Evolutionary conservation across 148 eudicot genomes (phyloP), one percentile per base, ranked within the genome.

Genomic region (Pouteria glomerata): DNA sequence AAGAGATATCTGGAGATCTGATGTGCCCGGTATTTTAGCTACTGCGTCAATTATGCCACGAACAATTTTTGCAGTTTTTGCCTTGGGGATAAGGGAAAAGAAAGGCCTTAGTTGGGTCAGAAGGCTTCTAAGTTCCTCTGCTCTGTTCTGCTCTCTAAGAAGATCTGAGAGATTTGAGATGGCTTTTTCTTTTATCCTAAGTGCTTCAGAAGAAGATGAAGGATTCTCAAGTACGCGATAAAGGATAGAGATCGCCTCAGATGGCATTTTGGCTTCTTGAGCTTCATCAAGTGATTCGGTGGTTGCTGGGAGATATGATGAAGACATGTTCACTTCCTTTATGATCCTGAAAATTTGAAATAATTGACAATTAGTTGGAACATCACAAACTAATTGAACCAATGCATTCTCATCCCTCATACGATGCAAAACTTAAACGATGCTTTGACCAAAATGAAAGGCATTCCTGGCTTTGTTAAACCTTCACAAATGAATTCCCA

Each of bases 11-110:
- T 77, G 84, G 61, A 81, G 78, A 68, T 77, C 84, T 21, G 81
- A 74, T 8, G 81, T 77, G 1, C 72, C 75, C 3, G 84, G 84
- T 39, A 81, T 81, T 72, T 81, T 81, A 6, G 81, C 84, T 29
- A 81, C 73, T 14, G 81, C 70, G 52, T 81, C 84, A 1, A 81
- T 72, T 58, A 81, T 66, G 6, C 61, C 67, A 21, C 81, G 72
- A 3, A 81, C 84, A 12, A 81, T 81, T 77, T 81, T 81, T 4
- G 84, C 84, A 8, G 81, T 81, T 65, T 81, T 81, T 8, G 84
- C 84, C 45, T 77, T 81, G 15, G 81, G 84, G 66, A 81, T 81
- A 58, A 77, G 61, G 18, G 81, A 50, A 70, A 81, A 81, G 73
- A 81, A 81, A 70, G 84, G 81, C 69, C 81, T 70, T 60, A 81